A percentile compares a stretch with the other conserved stretches of the same genome.
These are phyloP conservation scores for Ogataea pilisensis DNA, from an alignment of 805 yeast species.

Conservation along the genomic window DNA sequence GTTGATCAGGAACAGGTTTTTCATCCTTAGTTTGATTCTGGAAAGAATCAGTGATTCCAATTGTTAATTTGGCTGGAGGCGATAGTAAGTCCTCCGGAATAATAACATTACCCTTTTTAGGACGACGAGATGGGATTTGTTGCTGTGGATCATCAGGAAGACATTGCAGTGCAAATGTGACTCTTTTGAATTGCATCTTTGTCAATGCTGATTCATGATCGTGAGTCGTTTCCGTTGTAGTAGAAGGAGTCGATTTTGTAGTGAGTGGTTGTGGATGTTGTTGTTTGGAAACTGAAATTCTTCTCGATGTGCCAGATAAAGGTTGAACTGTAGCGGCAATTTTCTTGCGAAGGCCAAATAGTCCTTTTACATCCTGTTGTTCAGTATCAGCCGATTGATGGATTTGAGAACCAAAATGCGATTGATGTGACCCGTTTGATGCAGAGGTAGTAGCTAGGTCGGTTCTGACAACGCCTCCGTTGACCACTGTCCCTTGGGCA, in stretches of 20 bases:
- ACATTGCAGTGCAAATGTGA: constrained; percentile 46
- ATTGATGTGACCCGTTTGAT: not conserved
- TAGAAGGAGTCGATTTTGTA: constrained; percentile 1
- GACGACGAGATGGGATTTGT: constrained; percentile 55
- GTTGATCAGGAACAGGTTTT: constrained; percentile 34
- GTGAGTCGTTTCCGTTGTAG: not conserved
- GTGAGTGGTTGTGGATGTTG: constrained; percentile 5
- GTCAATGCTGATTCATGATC: constrained; percentile 17
- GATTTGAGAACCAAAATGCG: not conserved
- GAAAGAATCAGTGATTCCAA: constrained; percentile 59
- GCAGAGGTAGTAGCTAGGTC: not conserved
- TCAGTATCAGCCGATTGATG: not conserved
- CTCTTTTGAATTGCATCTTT: constrained; percentile 38
- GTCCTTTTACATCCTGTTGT: constrained; percentile 13
- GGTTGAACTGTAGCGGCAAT: constrained; percentile 4
- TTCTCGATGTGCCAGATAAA: constrained; percentile 1
- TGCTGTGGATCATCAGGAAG: constrained; percentile 54
- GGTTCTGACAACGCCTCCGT: not conserved
- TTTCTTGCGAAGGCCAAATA: constrained; percentile 18
- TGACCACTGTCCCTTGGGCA: too few relatives aligned
- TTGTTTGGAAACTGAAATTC: constrained; percentile 7
- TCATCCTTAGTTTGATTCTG: constrained; percentile 27
- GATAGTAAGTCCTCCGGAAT: constrained; percentile 66
- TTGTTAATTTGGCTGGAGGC: constrained; percentile 57
- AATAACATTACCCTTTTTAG: constrained; percentile 49